Conservation (phyloP, 176 grass and related monocot genomes). For the Secale cereale region DNA sequence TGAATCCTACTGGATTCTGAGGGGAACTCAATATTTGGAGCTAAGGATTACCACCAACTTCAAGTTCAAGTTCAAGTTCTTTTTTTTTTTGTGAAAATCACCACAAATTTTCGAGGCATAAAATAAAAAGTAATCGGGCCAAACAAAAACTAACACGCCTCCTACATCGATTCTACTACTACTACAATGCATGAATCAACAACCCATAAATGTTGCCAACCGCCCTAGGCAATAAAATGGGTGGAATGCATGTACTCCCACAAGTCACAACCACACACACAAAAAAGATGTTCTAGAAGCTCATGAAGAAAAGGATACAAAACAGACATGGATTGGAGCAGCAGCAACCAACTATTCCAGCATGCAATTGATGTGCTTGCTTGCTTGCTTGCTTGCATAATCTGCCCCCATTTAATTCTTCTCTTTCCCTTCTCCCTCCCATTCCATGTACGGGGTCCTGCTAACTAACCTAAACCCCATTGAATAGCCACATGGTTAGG, state of each 20-base stretch:
- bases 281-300: conserved; percentile 35
- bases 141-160: neutral
- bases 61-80: no score
- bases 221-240: neutral
- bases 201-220: conserved; percentile 1
- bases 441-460: neutral
- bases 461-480: conserved; percentile 53
- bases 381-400: conserved; percentile 12
- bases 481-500: neutral
- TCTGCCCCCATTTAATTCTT: conserved; percentile 18
- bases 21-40: neutral
- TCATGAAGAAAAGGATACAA: neutral
- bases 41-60: neutral
- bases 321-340: neutral
- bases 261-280: neutral
- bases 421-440: neutral
- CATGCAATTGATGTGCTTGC: conserved; percentile 34
- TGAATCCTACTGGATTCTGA: neutral
- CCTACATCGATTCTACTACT: neutral
- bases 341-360: conserved; percentile 34
- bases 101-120: neutral
- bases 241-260: neutral
- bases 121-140: neutral
- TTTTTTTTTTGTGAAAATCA: no score
- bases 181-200: conserved; percentile 3